Evolutionary conservation across 1,284 basidiomycete genomes (phyloP), one percentile per base, ranked within the genome.

Genomic region (Leccinum fallax): DNA sequence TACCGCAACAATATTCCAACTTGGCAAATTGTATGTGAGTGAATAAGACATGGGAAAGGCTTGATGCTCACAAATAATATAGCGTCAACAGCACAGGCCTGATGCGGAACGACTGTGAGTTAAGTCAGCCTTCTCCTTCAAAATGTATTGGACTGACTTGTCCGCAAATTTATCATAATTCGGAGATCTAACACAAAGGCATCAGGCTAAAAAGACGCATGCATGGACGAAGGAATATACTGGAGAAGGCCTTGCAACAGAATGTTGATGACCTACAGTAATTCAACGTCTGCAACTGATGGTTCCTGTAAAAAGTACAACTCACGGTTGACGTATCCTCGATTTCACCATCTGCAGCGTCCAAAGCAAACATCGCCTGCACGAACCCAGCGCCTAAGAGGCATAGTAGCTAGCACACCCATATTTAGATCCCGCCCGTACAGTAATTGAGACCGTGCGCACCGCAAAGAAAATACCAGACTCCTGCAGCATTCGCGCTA

Each of bases 381-480:
- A 84, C 82, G 72, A 97, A 97, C 1, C 95, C 95, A 43, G 94
- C 74, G 8, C 86, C 91, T 60, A 97, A 83, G 40, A 97, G 82
- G 5, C 87, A 92, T 7, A 96, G 79, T 34, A 95, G 79, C 86
- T 93, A 59, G 28, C 53, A 58, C n/a, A 0, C 66, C 43, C n/a
- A 60, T 10, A 53, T n/a, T 66, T n/a, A 62, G 24, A 5, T 55
- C 15, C 19, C 3, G 1, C 32, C 24, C 8, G 2, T 24, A 24
- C 3, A 57, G 10, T 13, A 28, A 53, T 11, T 19, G 19, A 19
- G 1, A 13, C 34, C 36, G 19, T 64, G 71, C 84, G 57, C 65
- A 94, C 91, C 74, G 86, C 85, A 80, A 97, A 95, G 81, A 98
- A 98, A 61, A 97, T 94, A 4, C 92, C 88, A 9, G 93, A 95